Base-by-base conservation (phyloP, 192 early-diverging fungal genomes). In the Podila epicladia region DNA sequence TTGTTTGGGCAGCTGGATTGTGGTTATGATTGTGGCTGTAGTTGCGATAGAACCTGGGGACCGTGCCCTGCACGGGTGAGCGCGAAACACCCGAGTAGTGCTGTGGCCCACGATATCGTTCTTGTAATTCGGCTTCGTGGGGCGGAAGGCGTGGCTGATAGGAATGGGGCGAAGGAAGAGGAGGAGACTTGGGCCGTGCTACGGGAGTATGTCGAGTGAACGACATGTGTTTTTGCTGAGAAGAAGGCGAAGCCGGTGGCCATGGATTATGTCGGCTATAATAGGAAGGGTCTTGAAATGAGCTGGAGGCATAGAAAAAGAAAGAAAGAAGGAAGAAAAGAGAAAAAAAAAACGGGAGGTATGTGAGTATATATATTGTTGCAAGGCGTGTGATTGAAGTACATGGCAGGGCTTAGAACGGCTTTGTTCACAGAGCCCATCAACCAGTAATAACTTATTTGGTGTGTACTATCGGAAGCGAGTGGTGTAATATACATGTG, bases 161-260 rank as follows among this genome's bases (percentile, higher is more conserved):
- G 4, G 53, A 55, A 55, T 55, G 53, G 53, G 24, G 41, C 41
- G 41, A n/a, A 22, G 53, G 53, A 26, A 22, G 24, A 9, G 53
- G 53, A 17, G 53, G 53, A 9, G 53, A 55, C 24, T 55, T 55
- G 24, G 53, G 53, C 20, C 53, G 53, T 22, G 53, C 24, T 24
- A 26, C 20, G n/a, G 53, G 24, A 26, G n/a, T 9, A 55, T 55
- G 53, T 55, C 53, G 53, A n/a, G 53, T 55, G 53, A 55, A 55
- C 53, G 53, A 55, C 53, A 55, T 55, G 24, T 55, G 53, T 24
- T n/a, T 55, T 55, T 55, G 53, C n/a, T 55, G 53, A n/a, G 53
- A 26, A 11, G 53, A 55, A 26, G 53, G 53, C 11, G 53, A 55
- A 6, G 53, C 20, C 53, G 53, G 53, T n/a, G 53, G 53, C 53